Base-by-base conservation (phyloP, 2,329 filamentous ascomycete genomes). In the Arthroderma uncinatum region DNA sequence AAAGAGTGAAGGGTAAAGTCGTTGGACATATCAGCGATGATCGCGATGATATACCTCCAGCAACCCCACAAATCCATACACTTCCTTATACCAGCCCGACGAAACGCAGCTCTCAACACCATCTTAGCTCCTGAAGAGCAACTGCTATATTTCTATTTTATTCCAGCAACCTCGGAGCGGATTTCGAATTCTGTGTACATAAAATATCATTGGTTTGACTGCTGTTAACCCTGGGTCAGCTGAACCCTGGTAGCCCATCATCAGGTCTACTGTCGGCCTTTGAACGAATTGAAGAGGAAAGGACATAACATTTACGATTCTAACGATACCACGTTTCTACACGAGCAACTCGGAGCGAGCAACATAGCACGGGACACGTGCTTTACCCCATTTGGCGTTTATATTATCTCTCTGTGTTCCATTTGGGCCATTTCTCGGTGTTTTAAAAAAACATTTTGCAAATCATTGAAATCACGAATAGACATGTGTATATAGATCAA, bases 1-100 rank as follows among this genome's bases (percentile, higher is more conserved):
- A 59, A 37, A 58, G 59, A 47, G 55, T 47, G 5, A 61, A 59
- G 42, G 56, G 57, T 28, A 61, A 61, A 53, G 44, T 60, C 33
- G 55, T 58, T 36, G 59, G 59, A 6, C 44, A 59, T n/a, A 42
- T 55, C 9, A 30, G 36, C 14, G 36, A 54, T 5, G 53, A 39
- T 23, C 23, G 7, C 9, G 39, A 55, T 7, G 23, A 44, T 44
- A n/a, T 19, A 55, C 8, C 21, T 30, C 36, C 25, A 28, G 3
- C 21, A 28, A 33, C 36, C 10, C 39, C 53, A 16, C 12, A 33
- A n/a, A n/a, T 33, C 7, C 16, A 16, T 28, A 16, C 36, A 30
- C 16, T 28, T 21, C 53, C 53, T 53, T n/a, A 12, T 19, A 3
- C 30, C 33, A 39, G 19, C 14, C 50, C 50, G 28, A 37, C 33